A percentile compares a stretch with the other conserved stretches of the same genome.
phyloP scores from a whole-genome alignment of 805 yeast genomes.

The Kuraishia cidri region DNA sequence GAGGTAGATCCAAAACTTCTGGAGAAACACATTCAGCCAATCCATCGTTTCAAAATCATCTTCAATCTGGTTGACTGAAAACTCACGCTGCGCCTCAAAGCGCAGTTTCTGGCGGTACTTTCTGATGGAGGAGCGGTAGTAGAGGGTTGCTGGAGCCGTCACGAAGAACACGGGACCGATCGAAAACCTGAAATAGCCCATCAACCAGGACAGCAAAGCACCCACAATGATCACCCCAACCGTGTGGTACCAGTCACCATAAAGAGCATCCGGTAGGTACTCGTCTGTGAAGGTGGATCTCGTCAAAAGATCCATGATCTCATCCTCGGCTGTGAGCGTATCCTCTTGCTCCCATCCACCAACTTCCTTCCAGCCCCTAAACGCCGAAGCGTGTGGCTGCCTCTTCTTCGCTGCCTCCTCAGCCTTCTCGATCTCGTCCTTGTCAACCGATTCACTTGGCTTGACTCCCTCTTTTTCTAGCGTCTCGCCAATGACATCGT shows the following conservation, averaged over 20 bases:
- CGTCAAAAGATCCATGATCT: conserved; percentile 58
- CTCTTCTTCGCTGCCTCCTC: conserved; percentile 16
- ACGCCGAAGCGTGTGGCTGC: conserved; percentile 53
- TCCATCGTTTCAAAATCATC: conserved; percentile 90
- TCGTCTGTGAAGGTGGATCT: conserved; percentile 69
- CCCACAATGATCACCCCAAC: conserved; percentile 63
- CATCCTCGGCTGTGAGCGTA: conserved; percentile 57
- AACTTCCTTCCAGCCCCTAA: conserved; percentile 91
- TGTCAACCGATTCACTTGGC: neutral
- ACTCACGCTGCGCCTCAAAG: conserved; percentile 79
- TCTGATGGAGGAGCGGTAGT: conserved; percentile 78
- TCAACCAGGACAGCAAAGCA: conserved; percentile 63
- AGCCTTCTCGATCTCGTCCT: neutral
- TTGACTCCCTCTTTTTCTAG: too few relatives aligned
- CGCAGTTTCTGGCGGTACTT: conserved; percentile 68
- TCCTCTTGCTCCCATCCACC: conserved; percentile 78
- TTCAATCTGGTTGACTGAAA: conserved; percentile 73
- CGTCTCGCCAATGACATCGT: too few relatives aligned
- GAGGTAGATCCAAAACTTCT: conserved; percentile 84
- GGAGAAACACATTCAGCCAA: conserved; percentile 86
- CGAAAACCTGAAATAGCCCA: conserved; percentile 72
- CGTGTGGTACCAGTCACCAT: conserved; percentile 96
- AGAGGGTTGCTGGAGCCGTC: conserved; percentile 48
- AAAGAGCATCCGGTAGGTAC: conserved; percentile 62
- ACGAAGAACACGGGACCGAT: conserved; percentile 77